Base-by-base conservation (phyloP, 495 filamentous ascomycete species). In the Recurvomyces mirabilis region DNA sequence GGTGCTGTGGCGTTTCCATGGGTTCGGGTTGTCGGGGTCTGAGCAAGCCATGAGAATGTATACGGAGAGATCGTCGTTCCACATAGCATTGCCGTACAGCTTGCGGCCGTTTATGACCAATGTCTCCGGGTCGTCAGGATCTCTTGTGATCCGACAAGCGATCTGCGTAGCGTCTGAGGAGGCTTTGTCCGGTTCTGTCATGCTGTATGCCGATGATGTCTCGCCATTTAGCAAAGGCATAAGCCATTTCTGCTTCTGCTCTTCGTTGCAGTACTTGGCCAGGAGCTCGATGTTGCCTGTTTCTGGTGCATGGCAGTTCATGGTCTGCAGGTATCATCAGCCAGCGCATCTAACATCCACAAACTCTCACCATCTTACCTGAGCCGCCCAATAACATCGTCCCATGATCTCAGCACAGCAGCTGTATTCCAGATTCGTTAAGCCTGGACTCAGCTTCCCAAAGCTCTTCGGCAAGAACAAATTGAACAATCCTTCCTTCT, bases 31-130 rank as follows among this genome's bases (percentile, higher is more conserved):
- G 12, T 52, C 45, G 0, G 64, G 64, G 41, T 63, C 61, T 3
- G 61, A 63, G 43, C 56, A 60, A 12, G 64, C 64, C 64, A 67
- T 67, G 13, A 66, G 49, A 49, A 67, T 67, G 55, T 60, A 67
- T 43, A 67, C 47, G 30, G 47, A 48, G 41, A 62, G 52, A 10
- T 62, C 60, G 14, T 57, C 48, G 42, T 65, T 61, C 52, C 57
- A 60, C 20, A 57, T 50, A 41, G 54, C 56, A 43, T 63, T 67
- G n/a, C 57, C 61, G 42, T 62, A 67, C 4, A 64, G 52, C 46
- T 67, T 67, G 17, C 61, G 58, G 13, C 64, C 64, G 47, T 67
- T 66, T 43, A 67, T 62, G 35, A 67, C 45, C 32, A 60, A 55
- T 10, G 47, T 44, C 37, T 63, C 49, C 29, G 62, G 59, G 15